phyloP scores from a whole-genome alignment of 2,329 filamentous ascomycete genomes.

The Escovopsis sp. region DNA sequence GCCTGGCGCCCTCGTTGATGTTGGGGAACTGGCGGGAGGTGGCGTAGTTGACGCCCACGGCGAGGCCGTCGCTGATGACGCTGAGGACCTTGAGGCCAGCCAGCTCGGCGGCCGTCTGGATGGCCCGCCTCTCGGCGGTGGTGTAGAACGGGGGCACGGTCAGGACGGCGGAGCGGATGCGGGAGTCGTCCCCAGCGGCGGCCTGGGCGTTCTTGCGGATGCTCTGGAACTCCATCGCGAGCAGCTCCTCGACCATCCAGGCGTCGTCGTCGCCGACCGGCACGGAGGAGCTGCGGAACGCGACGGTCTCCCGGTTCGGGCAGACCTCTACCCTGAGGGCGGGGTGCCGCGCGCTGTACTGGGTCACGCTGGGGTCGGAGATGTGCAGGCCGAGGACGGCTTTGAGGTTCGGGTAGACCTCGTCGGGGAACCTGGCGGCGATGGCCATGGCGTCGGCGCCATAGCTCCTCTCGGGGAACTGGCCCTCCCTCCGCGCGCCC shows the following conservation, averaged over 20 bases:
- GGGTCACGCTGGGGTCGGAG: constrained; percentile 40
- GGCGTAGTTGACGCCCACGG: constrained; percentile 90
- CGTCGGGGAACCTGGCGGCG: constrained; percentile 72
- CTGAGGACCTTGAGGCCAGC: constrained; percentile 77
- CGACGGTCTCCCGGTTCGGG: constrained; percentile 50
- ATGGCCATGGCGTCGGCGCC: constrained; percentile 84
- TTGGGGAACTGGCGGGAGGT: constrained; percentile 81
- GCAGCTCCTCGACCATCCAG: constrained; percentile 76
- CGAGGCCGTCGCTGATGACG: constrained; percentile 76
- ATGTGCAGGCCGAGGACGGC: constrained; percentile 63
- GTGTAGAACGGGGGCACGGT: constrained; percentile 88
- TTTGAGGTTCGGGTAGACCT: constrained; percentile 93
- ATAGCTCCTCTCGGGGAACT: constrained; percentile 79
- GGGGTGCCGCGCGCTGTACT: constrained; percentile 65
- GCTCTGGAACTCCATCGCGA: constrained; percentile 93
- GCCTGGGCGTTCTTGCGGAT: constrained; percentile 77
- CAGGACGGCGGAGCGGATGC: constrained; percentile 69
- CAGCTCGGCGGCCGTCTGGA: constrained; percentile 71
- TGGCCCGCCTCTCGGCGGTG: constrained; percentile 74
- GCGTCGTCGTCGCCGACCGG: constrained; percentile 40
- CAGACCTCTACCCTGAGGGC: constrained; percentile 53
- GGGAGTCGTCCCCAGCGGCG: constrained; percentile 60
- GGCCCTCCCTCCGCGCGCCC: constrained; percentile 39
- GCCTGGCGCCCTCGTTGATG: constrained; percentile 65
- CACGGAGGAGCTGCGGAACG: constrained; percentile 66